Evolutionary conservation across 176 grass and related monocot genomes (phyloP), one percentile per base, ranked within the genome.

Genomic region (Cocos nucifera): DNA sequence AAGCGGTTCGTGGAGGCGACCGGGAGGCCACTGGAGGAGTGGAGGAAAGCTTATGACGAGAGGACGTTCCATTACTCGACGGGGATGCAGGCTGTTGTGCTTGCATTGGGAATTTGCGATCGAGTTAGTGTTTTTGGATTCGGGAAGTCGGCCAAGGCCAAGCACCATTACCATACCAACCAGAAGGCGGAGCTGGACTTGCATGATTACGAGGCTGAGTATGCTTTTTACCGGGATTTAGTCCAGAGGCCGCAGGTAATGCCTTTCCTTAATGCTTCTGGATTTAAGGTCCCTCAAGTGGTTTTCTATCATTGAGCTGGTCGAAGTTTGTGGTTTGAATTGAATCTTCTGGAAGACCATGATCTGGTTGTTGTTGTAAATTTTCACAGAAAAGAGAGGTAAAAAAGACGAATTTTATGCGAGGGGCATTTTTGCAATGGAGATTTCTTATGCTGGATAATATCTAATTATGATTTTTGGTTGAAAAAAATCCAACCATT

Each of bases 101-200:
- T 97, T 16, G 92, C 87, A 0, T 78, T 88, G 21, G 92, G 92
- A 18, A 80, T 91, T 28, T 97, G 84, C 26, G 83, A 97, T 35
- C 81, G 48, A 44, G 87, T 97, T 27, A 85, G 87, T 71, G 75
- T 91, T 1, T 97, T 97, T 19, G 87, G 87, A 2, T 97, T 97
- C 56, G 92, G 92, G 4, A 97, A 91, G 57, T 63, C 81, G 17
- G 27, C 28, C 2, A 84, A 85, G 50, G 87, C 87, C 0, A 91
- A 91, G 62, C 92, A 97, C 81, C 92, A 97, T 61, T 97, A 97
- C 77, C 86, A 97, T 56, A 88, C 87, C 44, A 91, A 91, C 65
- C 87, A 97, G 69, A 97, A 91, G 75, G 64, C 23, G 2, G 87
- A 97, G 81, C 70, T 97, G 4, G 92, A 91, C 30, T 75, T 97